Evolutionary conservation across 768 basidiomycete genomes (phyloP), one percentile per base, ranked within the genome.

Genomic region (Serendipita vermifera): DNA sequence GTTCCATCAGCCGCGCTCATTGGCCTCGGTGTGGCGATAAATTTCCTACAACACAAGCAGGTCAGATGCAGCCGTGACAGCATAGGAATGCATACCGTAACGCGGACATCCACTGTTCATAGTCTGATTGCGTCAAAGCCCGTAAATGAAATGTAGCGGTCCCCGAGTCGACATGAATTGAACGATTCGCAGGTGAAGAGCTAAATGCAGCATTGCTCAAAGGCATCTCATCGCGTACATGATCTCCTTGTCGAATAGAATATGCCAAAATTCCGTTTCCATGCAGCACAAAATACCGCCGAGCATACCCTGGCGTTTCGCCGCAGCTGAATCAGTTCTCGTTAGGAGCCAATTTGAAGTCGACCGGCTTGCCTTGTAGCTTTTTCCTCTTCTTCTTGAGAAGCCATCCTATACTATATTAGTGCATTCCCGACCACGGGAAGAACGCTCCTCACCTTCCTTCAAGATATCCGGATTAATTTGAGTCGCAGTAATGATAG

Each of bases 351-450:
- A 38, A 14, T 24, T 5, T 53, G 3, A 5, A 14, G n/a, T 17
- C 3, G 36, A n/a, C 56, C n/a, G n/a, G n/a, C 68, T 51, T 62
- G 82, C 87, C 87, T 73, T 90, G 88, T 83, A 89, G 82, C 71
- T 79, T 87, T 75, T 87, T 88, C 60, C 87, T 73, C 62, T 87
- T 74, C 70, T 91, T 91, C 72, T 90, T 90, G 59, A 90, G 73
- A 3, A 89, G 70, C 86, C 86, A 90, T 70, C 87, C 87, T 62
- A 22, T 22, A n/a, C 24, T 11, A 22, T 43, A 15, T 11, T 43
- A 24, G 24, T 43, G 14, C n/a, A n/a, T n/a, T n/a, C n/a, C n/a
- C n/a, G 9, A 22, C 14, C 14, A 43, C 41, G 9, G 41, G 11
- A 11, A 22, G 11, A 43, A 11, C 14, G 9, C 35, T n/a, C 24